Evolutionary conservation across 78 protist genomes (phyloP).

Genomic region (Polysphondylium violaceum): DNA sequence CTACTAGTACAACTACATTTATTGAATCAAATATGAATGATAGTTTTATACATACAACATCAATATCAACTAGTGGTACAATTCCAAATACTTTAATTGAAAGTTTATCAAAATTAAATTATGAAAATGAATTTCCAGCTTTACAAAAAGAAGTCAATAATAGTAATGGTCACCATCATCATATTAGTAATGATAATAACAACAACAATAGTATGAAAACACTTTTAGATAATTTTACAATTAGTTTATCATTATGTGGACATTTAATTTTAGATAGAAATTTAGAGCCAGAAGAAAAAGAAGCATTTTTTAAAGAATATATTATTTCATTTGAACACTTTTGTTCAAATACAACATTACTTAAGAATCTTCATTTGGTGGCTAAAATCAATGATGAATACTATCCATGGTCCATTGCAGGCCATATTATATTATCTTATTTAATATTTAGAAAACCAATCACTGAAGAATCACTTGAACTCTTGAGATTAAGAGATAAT

Average conservation of each 20-base stretch:
- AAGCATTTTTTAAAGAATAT: constrained; percentile 53
- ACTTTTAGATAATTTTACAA: not conserved
- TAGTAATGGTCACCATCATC: not conserved
- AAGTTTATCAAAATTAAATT: not conserved
- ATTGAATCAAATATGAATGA: too few relatives aligned
- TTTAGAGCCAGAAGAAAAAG: constrained; percentile 76
- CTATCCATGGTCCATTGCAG: constrained; percentile 86
- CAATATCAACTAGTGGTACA: not conserved
- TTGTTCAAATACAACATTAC: constrained; percentile 25
- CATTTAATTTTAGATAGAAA: constrained; percentile 59
- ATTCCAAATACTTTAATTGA: not conserved
- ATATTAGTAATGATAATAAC: constrained; percentile 7
- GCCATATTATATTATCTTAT: constrained; percentile 60
- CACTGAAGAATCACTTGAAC: constrained; percentile 43
- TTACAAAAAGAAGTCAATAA: not conserved
- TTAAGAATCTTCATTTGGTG: constrained; percentile 71
- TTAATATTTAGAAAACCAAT: constrained; percentile 60
- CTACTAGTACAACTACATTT: not conserved
- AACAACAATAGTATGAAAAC: not conserved
- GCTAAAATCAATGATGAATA: constrained; percentile 49
- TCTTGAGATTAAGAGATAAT: constrained; percentile 16
- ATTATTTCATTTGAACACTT: constrained; percentile 64
- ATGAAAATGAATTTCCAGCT: constrained; percentile 33
- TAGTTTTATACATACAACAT: not conserved
- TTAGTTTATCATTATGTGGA: constrained; percentile 63